A percentile compares a stretch with the other conserved stretches of the same genome.
Conservation (phyloP, 2,329 filamentous ascomycete species). For the Fusarium aywerte region DNA sequence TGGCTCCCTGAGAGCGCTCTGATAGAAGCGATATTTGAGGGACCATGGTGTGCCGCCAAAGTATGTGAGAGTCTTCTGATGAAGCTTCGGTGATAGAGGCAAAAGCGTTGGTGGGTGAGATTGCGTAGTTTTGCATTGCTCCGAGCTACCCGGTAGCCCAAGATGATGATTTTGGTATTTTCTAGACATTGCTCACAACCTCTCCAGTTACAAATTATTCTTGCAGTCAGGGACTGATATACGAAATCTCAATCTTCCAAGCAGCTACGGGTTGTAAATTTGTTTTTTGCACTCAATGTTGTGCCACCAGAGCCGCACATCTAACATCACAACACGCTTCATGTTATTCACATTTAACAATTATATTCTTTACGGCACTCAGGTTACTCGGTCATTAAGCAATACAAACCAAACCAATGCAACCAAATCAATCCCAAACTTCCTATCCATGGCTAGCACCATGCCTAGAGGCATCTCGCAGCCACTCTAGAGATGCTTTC, state of each 20-base stretch:
- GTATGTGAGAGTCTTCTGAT: background rate
- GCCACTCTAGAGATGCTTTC: conserved; percentile 20
- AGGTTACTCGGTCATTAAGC: conserved; percentile 31
- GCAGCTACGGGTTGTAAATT: background rate
- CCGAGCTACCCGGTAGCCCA: conserved; percentile 20
- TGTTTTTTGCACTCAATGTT: too few relatives aligned
- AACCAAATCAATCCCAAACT: conserved; percentile 22
- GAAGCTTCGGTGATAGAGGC: background rate
- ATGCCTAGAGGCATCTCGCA: background rate
- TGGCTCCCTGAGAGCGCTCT: conserved; percentile 29
- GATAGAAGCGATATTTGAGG: conserved; percentile 49
- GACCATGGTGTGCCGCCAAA: conserved; percentile 27
- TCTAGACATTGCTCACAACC: background rate
- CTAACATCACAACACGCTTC: background rate
- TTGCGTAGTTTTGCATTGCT: background rate
- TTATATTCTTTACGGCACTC: conserved; percentile 6
- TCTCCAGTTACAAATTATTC: background rate
- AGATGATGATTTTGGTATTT: background rate
- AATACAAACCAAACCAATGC: conserved; percentile 15
- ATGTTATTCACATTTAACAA: conserved; percentile 3
- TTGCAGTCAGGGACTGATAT: background rate
- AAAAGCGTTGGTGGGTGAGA: background rate
- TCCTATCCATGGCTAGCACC: conserved; percentile 27
- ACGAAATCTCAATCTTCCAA: background rate
- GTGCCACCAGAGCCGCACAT: background rate